A percentile compares a stretch with the other conserved stretches of the same genome.
Conservation (phyloP, 345 rosid species). For the Populus simonii region DNA sequence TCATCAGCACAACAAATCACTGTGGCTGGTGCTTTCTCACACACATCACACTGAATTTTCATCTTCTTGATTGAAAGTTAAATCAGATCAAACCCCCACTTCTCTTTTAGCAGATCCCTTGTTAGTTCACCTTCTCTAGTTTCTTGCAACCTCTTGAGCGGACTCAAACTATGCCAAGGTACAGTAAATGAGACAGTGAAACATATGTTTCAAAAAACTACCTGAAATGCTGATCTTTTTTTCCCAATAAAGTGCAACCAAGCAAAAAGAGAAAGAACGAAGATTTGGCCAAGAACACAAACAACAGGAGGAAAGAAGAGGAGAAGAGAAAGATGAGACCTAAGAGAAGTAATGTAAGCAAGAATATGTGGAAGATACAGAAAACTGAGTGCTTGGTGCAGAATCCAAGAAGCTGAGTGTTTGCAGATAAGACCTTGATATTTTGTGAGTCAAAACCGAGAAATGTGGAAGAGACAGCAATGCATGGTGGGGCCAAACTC, state of each 20-base stretch:
- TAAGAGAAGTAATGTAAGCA: background rate
- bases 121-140: background rate
- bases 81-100: background rate
- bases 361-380: background rate
- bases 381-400: constrained; percentile 23
- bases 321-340: background rate
- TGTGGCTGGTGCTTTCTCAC: constrained; percentile 91
- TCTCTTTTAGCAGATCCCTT: constrained; percentile 11
- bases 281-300: background rate
- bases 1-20: constrained; percentile 98
- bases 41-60: constrained; percentile 98
- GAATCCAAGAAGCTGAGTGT: background rate
- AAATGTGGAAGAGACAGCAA: constrained; percentile 12
- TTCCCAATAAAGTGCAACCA: background rate
- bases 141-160: background rate
- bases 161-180: background rate
- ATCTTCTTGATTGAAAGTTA: constrained; percentile 27
- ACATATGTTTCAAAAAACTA: background rate
- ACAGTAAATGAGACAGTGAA: background rate
- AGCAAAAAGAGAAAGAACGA: background rate
- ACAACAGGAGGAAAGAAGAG: background rate
- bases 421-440: constrained; percentile 30
- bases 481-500: constrained; percentile 18
- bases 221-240: background rate
- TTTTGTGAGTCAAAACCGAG: constrained; percentile 18